Percentiles rank a stretch among this genome's conserved stretches.
These are phyloP conservation scores for Allantophomopsis lycopodina DNA, from an alignment of 2,329 filamentous ascomycete genomes.

Conservation along the genomic window DNA sequence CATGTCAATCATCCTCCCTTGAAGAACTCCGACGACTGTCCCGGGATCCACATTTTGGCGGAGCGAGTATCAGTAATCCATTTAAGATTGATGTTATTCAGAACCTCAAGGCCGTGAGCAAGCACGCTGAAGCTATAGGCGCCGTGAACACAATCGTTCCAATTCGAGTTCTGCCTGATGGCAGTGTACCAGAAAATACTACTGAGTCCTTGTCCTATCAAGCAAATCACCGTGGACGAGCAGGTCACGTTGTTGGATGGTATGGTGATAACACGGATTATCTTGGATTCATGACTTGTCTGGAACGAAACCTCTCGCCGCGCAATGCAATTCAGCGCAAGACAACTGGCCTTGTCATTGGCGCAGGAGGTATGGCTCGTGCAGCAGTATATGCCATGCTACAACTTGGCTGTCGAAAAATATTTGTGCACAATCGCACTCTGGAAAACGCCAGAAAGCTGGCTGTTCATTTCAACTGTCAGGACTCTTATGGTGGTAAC, in stretches of 20 bases:
- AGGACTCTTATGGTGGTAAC: constrained; percentile 15
- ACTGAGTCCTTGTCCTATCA: constrained; percentile 18
- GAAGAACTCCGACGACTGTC: constrained; percentile 50
- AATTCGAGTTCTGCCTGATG: constrained; percentile 29
- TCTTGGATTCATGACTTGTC: constrained; percentile 63
- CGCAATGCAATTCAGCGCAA: constrained; percentile 45
- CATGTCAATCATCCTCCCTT: constrained; percentile 47
- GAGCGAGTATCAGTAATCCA: constrained; percentile 57
- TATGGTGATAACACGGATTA: constrained; percentile 74
- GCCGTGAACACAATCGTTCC: constrained; percentile 67
- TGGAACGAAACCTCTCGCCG: constrained; percentile 59
- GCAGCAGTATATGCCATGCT: constrained; percentile 69
- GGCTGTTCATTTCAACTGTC: constrained; percentile 53
- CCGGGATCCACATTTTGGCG: constrained; percentile 54
- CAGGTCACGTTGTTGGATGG: constrained; percentile 52
- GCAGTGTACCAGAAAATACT: constrained; percentile 33
- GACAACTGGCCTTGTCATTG: constrained; percentile 40
- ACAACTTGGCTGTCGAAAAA: constrained; percentile 61
- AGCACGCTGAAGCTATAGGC: constrained; percentile 61
- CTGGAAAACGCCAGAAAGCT: constrained; percentile 51
- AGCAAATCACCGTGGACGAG: constrained; percentile 41
- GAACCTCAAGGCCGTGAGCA: constrained; percentile 51
- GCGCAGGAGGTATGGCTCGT: constrained; percentile 63
- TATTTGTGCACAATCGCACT: constrained; percentile 64
- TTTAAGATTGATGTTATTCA: constrained; percentile 62